Conservation (phyloP, 2,329 filamentous ascomycete genomes). For the Pseudogymnoascus sp. region DNA sequence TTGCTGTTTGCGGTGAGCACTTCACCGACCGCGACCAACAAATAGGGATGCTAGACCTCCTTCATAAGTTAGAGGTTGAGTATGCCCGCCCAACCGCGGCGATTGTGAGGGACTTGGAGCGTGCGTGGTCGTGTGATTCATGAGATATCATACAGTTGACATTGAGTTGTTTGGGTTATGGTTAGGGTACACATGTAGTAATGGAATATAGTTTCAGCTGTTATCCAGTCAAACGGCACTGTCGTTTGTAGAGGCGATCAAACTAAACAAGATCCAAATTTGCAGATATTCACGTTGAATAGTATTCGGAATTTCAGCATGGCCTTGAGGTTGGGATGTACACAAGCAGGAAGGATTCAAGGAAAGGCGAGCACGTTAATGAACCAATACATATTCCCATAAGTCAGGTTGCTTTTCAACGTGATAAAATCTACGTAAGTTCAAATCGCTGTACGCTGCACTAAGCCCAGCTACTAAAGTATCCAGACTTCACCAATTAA, state of each 20-base stretch:
- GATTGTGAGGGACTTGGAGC: neutral
- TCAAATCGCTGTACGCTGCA: neutral
- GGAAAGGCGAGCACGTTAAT: neutral
- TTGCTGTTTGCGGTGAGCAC: neutral
- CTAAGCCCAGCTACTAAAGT: neutral
- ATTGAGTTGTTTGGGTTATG: neutral
- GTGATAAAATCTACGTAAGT: neutral
- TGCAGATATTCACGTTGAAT: neutral
- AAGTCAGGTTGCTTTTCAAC: neutral
- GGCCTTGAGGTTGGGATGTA: neutral
- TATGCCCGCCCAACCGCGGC: neutral
- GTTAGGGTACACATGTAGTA: neutral
- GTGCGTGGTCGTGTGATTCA: neutral
- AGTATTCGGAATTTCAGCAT: neutral
- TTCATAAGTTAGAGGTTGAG: neutral
- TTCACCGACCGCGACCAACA: neutral
- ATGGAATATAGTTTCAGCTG: neutral
- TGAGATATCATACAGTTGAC: neutral
- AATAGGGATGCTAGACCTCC: neutral
- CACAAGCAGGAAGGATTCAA: neutral
- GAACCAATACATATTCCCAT: neutral
- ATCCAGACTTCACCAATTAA: slow-evolving; percentile 52
- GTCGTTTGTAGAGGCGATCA: neutral
- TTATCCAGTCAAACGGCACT: neutral
- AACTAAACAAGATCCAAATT: neutral